Percentiles rank a stretch among this genome's conserved stretches.
phyloP scores from a whole-genome alignment of 805 yeast species.

The Helenozyma rhizophorensis region DNA sequence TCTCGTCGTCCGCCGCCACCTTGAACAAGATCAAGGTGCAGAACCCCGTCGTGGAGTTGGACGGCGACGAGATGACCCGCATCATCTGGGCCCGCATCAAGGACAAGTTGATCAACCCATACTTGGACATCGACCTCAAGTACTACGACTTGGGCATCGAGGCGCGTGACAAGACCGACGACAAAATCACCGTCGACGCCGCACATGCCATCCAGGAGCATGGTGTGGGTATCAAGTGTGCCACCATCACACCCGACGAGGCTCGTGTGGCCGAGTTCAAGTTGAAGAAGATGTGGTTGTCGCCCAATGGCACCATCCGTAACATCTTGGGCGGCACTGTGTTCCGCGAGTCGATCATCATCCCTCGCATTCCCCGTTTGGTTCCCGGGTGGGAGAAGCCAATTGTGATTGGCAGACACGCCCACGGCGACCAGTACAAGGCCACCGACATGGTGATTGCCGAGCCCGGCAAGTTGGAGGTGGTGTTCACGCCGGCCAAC shows the following conservation, averaged over 20 bases:
- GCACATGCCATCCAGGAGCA: conserved; percentile 86
- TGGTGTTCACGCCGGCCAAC: conserved; percentile 68
- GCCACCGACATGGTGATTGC: conserved; percentile 84
- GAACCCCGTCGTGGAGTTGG: conserved; percentile 93
- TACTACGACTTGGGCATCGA: conserved; percentile 89
- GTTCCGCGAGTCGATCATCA: conserved; percentile 93
- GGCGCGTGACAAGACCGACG: conserved; percentile 83
- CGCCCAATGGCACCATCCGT: conserved; percentile 96
- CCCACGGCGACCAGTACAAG: conserved; percentile 94
- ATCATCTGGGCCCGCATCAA: conserved; percentile 92
- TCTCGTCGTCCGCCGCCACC: conserved; percentile 6
- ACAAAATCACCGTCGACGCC: conserved; percentile 82
- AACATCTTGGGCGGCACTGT: conserved; percentile 95
- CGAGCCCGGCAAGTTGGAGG: conserved; percentile 71
- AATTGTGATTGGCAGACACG: conserved; percentile 95
- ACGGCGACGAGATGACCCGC: conserved; percentile 97
- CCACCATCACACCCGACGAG: conserved; percentile 98
- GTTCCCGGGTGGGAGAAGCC: conserved; percentile 94
- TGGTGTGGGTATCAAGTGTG: conserved; percentile 95
- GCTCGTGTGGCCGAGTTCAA: conserved; percentile 88
- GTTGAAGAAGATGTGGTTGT: conserved; percentile 94
- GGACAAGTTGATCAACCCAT: conserved; percentile 81
- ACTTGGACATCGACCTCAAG: conserved; percentile 79
- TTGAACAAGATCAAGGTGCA: conserved; percentile 64
- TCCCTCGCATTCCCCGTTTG: conserved; percentile 81